phyloP scores from a whole-genome alignment of 495 filamentous ascomycete species.

The Geopyxis carbonaria region DNA sequence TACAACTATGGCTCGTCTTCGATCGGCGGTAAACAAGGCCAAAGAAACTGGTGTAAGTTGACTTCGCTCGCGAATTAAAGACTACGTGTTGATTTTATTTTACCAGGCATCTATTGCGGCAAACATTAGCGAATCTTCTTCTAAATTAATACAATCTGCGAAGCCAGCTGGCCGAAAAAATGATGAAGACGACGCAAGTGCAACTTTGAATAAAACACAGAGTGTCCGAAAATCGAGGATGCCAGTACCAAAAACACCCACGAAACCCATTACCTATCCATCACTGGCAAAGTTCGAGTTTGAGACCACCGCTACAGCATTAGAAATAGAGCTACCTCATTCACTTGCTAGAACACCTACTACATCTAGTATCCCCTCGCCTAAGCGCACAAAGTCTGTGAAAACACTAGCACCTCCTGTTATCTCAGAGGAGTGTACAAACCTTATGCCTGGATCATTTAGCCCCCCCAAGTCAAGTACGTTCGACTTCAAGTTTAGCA shows the following conservation, averaged over 20 bases:
- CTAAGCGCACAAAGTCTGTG: conserved; percentile 11
- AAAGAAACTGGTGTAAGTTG: background rate
- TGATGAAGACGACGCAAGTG: no score
- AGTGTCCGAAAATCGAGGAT: background rate
- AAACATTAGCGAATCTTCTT: background rate
- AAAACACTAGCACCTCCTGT: conserved; percentile 3
- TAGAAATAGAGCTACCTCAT: background rate
- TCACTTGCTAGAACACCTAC: background rate
- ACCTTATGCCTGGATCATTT: conserved; percentile 4
- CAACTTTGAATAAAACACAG: background rate
- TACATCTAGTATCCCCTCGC: background rate
- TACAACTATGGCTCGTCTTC: background rate
- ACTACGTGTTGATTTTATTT: background rate
- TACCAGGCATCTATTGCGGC: background rate
- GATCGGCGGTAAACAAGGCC: background rate
- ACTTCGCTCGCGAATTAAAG: background rate
- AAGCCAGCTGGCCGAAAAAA: no score
- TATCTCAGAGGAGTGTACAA: background rate
- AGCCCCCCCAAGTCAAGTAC: conserved; percentile 9
- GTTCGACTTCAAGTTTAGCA: conserved; percentile 14
- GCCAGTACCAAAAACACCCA: background rate
- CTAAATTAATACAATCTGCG: background rate
- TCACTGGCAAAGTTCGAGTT: background rate
- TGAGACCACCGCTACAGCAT: background rate
- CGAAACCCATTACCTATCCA: conserved; percentile 1